phyloP scores from a whole-genome alignment of 2,329 filamentous ascomycete genomes.

The Colletotrichum tabaci region DNA sequence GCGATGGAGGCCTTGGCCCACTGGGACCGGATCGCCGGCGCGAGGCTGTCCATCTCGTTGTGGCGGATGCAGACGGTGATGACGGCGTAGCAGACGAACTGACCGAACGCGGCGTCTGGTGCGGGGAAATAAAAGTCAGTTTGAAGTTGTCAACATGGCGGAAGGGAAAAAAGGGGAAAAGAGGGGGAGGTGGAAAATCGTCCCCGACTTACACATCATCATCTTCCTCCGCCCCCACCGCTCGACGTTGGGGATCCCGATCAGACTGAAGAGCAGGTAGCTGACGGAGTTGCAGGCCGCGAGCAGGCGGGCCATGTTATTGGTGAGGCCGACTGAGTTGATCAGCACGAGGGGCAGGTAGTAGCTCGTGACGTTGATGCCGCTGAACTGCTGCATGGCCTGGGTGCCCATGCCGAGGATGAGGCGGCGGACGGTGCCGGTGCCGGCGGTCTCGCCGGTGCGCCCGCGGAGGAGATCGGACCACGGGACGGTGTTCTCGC shows the following conservation, averaged over 20 bases:
- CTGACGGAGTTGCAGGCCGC: conserved; percentile 61
- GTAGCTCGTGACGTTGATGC: conserved; percentile 50
- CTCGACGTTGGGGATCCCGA: conserved; percentile 49
- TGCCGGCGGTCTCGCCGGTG: conserved; percentile 59
- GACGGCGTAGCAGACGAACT: conserved; percentile 65
- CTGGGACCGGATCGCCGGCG: conserved; percentile 19
- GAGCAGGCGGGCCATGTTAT: conserved; percentile 65
- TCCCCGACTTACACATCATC: conserved; percentile 62
- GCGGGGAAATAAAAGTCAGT: too few relatives aligned
- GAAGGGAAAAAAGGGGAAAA: too few relatives aligned
- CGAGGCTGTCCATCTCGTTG: conserved; percentile 49
- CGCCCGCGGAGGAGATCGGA: conserved; percentile 63
- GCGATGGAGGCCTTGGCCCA: conserved; percentile 44
- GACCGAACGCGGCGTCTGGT: conserved; percentile 61
- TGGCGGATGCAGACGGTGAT: conserved; percentile 66
- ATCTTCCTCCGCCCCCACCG: conserved; percentile 68
- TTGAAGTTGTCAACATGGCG: too few relatives aligned
- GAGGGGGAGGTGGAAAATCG: background rate
- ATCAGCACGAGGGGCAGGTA: conserved; percentile 66
- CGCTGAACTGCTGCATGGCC: conserved; percentile 48
- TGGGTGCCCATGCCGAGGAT: conserved; percentile 64
- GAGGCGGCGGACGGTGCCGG: conserved; percentile 64
- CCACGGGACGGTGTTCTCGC: conserved; percentile 64
- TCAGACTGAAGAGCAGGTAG: conserved; percentile 49
- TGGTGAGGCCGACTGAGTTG: conserved; percentile 64